Conservation (phyloP, 2,329 filamentous ascomycete genomes). For the Alternaria sp. region DNA sequence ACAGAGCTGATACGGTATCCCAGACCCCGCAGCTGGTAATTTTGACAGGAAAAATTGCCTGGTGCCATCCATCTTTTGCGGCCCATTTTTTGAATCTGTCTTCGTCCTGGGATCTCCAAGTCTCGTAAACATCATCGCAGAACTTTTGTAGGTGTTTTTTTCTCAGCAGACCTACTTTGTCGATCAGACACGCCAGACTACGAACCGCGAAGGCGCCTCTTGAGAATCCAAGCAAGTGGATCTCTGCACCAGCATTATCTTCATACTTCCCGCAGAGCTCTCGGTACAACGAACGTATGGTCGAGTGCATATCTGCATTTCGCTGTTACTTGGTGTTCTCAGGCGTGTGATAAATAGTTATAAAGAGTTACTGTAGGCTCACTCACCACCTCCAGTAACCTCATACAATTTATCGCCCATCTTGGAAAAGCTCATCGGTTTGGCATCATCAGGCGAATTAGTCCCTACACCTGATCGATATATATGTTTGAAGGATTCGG, state of each 20-base stretch:
- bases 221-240: not conserved
- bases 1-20: not conserved
- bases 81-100: too few species aligned
- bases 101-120: not conserved
- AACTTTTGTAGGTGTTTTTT: too few species aligned
- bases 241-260: accelerated
- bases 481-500: not conserved
- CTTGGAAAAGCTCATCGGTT: accelerated
- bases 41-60: not conserved
- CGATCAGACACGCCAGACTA: too few species aligned
- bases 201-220: not conserved
- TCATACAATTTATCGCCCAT: accelerated
- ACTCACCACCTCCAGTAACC: too few species aligned
- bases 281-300: accelerated
- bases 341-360: too few species aligned
- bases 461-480: not conserved
- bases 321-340: not conserved
- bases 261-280: not conserved
- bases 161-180: too few species aligned
- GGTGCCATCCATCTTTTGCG: too few species aligned
- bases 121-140: too few species aligned
- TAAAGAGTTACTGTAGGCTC: accelerated
- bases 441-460: accelerated
- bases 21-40: not conserved
- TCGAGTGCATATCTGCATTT: accelerated